A percentile compares a stretch with the other conserved stretches of the same genome.
phyloP scores from a whole-genome alignment of 2,329 filamentous ascomycete species.

The Penicillium sclerotigenum region DNA sequence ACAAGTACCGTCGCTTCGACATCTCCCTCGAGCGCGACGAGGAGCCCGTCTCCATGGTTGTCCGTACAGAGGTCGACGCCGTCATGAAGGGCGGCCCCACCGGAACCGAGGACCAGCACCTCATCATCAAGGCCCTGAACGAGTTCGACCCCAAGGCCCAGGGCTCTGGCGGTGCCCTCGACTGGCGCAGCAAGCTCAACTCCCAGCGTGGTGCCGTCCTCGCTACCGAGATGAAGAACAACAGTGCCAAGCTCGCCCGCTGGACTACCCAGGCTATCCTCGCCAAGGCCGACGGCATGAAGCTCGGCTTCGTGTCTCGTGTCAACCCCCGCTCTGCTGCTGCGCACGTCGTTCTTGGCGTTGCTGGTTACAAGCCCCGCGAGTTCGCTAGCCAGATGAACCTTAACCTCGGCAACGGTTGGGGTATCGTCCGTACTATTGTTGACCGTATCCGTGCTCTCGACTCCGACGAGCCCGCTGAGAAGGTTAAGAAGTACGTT shows the following conservation, averaged over 20 bases:
- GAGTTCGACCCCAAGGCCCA: constrained; percentile 99
- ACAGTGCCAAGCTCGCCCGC: constrained; percentile 95
- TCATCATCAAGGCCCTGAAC: constrained; percentile 94
- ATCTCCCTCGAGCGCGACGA: constrained; percentile 86
- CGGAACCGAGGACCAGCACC: constrained; percentile 83
- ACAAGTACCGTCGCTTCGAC: constrained; percentile 98
- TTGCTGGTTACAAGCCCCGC: constrained; percentile 94
- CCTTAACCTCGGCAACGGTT: constrained; percentile 91
- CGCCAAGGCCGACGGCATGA: constrained; percentile 97
- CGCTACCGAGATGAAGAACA: constrained; percentile 99
- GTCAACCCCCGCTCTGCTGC: constrained; percentile 88
- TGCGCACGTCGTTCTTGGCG: constrained; percentile 91
- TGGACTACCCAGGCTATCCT: constrained; percentile 98
- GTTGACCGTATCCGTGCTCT: constrained; percentile 67
- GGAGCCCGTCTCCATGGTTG: constrained; percentile 86
- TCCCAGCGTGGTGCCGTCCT: constrained; percentile 95
- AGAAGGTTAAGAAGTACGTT: constrained; percentile 48
- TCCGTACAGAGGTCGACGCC: constrained; percentile 92
- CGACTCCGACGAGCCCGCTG: constrained; percentile 42
- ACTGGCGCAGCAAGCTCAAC: constrained; percentile 94
- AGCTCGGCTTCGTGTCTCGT: constrained; percentile 96
- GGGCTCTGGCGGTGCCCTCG: constrained; percentile 87
- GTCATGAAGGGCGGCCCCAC: constrained; percentile 86
- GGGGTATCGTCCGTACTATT: constrained; percentile 98
- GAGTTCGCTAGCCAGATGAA: constrained; percentile 99